phyloP scores from a whole-genome alignment of 495 filamentous ascomycete species.

The Xylaria flabelliformis region DNA sequence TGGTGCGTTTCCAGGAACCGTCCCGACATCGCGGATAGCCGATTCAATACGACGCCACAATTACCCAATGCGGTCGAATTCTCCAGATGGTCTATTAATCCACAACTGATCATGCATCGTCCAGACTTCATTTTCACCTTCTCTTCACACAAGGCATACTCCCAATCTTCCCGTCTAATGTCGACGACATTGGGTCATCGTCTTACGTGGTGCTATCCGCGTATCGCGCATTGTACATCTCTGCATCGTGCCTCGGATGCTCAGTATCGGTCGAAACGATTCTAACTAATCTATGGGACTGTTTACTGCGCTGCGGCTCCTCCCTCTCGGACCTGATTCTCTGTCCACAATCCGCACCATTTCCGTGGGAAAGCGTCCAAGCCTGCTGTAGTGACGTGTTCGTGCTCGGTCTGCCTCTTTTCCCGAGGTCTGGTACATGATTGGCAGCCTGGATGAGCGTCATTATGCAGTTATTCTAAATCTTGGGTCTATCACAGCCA shows the following conservation, averaged over 20 bases:
- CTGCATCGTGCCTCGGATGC: neutral
- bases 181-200: neutral
- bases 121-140: constrained; percentile 9
- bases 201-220: neutral
- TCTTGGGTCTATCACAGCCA: neutral
- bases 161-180: neutral
- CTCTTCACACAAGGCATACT: constrained; percentile 26
- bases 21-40: constrained; percentile 34
- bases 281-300: neutral
- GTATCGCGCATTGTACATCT: neutral
- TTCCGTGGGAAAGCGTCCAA: neutral
- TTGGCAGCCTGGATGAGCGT: neutral
- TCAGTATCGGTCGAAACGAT: neutral
- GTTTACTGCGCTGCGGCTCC: neutral
- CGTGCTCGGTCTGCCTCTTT: neutral
- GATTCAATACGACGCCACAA: constrained; percentile 9
- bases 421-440: neutral
- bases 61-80: constrained; percentile 10
- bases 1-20: constrained; percentile 15
- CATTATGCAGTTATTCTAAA: neutral
- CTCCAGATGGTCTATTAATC: neutral
- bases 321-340: neutral
- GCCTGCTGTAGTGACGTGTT: neutral
- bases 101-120: constrained; percentile 11
- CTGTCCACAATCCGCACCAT: neutral